Conservation (phyloP, 2,329 filamentous ascomycete genomes). For the Dothistroma pini region DNA sequence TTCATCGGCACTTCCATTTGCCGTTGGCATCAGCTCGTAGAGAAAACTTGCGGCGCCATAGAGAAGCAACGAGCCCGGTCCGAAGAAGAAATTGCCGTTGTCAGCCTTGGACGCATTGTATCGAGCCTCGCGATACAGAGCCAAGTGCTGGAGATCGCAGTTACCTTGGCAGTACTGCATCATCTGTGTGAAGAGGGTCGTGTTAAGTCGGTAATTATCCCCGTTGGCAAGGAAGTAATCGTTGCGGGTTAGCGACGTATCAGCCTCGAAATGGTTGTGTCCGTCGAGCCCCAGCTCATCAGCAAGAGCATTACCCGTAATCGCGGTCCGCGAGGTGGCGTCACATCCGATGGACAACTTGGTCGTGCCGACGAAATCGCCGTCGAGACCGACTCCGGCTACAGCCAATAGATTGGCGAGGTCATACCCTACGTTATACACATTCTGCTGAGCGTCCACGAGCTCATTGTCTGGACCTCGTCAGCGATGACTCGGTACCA, state of each 20-base stretch:
- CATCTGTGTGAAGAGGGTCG: conserved; percentile 26
- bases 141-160: conserved; percentile 24
- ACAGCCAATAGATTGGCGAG: conserved; percentile 37
- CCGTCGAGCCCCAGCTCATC: conserved; percentile 39
- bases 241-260: conserved; percentile 40
- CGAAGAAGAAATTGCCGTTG: conserved; percentile 44
- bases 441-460: conserved; percentile 41
- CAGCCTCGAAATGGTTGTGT: conserved; percentile 42
- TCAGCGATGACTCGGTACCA: not conserved
- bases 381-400: conserved; percentile 17
- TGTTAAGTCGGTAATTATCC: conserved; percentile 38
- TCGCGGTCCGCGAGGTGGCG: conserved; percentile 39
- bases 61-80: conserved; percentile 39
- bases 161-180: conserved; percentile 3
- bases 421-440: conserved; percentile 43
- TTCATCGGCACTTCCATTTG: conserved; percentile 14
- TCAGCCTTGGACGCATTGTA: conserved; percentile 38
- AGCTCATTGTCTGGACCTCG: conserved; percentile 36
- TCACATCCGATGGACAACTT: conserved; percentile 43
- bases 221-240: conserved; percentile 37
- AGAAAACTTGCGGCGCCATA: conserved; percentile 44
- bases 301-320: conserved; percentile 29
- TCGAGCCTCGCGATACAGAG: conserved; percentile 39
- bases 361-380: conserved; percentile 27
- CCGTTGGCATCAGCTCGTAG: conserved; percentile 39